Base-by-base conservation (phyloP, 176 grass and related monocot species). In the Rhipidocladum racemiflorum region DNA sequence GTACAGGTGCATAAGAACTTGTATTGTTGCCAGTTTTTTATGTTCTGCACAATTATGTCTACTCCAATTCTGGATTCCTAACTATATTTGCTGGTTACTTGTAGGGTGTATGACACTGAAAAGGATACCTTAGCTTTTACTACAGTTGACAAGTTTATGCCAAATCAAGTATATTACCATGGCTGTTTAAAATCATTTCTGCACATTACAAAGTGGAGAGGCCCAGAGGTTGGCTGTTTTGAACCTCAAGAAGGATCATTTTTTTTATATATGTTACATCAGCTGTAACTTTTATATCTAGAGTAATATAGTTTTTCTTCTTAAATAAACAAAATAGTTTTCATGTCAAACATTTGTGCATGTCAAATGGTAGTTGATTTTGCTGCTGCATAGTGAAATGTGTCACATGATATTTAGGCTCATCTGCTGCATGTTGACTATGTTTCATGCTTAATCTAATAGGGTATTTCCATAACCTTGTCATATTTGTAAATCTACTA, bases 181-280 rank as follows among this genome's bases (percentile, higher is more conserved):
- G 96, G 96, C 55, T 95, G 91, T 72, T 90, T 99, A 34, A 95
- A 91, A 91, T 95, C 92, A 35, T 99, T 99, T 89, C 91, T 99
- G 81, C 91, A 99, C 69, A 95, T 95, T 78, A 99, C 96, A 81
- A 95, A 99, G 59, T 99, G 96, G 96, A 99, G 71, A 93, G 92
- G 96, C 15, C 85, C 96, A 50, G 92, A 99, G 91, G 96, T 99
- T 82, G 34, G 56, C 64, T 50, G 39, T 74, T 79, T 81, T 57
- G 18, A 78, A 73, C 36, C 46, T 66, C 27, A 48, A 78, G 18
- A 56, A 48, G 15, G 75, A 49, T 78, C 27, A 9, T 24, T 77
- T 81, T 77, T 81, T 81, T 28, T 70, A 17, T 61, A 39, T 57
- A 40, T 28, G 3, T 79, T 67, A 10, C 16, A 4, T 42, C 61